These are phyloP conservation scores for Amanita exitialis DNA, from an alignment of 768 basidiomycete species.

Conservation along the genomic window DNA sequence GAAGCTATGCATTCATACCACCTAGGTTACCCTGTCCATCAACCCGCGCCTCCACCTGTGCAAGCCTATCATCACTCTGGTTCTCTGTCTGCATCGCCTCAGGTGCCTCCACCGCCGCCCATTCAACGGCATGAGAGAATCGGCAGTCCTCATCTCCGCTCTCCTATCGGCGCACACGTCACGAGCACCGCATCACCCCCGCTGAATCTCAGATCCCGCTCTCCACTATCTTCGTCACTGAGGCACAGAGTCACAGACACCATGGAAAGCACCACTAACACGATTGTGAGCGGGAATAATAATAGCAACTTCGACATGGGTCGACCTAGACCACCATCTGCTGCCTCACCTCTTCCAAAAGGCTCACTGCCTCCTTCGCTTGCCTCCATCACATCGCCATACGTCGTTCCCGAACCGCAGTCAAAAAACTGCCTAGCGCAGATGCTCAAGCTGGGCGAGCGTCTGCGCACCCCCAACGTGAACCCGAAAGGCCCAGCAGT, in stretches of 20 bases:
- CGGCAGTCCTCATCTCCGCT: conserved; percentile 6
- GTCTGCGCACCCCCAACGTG: conserved; percentile 53
- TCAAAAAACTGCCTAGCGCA: conserved; percentile 77
- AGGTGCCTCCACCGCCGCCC: conserved; percentile 16
- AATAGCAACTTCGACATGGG: conserved; percentile 4
- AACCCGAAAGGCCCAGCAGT: conserved; percentile 31
- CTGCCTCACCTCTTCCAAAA: conserved; percentile 14
- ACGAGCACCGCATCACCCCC: background rate
- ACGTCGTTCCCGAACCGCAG: conserved; percentile 20
- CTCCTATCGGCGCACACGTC: background rate
- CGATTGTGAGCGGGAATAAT: background rate
- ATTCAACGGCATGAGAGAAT: background rate
- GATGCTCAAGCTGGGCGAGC: conserved; percentile 68
- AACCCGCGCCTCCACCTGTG: conserved; percentile 20
- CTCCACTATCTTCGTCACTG: conserved; percentile 14
- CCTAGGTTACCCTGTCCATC: conserved; percentile 19
- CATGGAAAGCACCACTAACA: conserved; percentile 9
- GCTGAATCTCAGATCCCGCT: conserved; percentile 4
- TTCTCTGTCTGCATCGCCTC: conserved; percentile 8
- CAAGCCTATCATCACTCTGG: conserved; percentile 16
- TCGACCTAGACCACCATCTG: conserved; percentile 9
- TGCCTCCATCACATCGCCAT: conserved; percentile 7
- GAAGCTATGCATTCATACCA: conserved; percentile 23
- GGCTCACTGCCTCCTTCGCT: conserved; percentile 18
- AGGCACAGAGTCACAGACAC: conserved; percentile 8